Evolutionary conservation across 495 filamentous ascomycete genomes (phyloP).

Genomic region (Xylaria intraflava): DNA sequence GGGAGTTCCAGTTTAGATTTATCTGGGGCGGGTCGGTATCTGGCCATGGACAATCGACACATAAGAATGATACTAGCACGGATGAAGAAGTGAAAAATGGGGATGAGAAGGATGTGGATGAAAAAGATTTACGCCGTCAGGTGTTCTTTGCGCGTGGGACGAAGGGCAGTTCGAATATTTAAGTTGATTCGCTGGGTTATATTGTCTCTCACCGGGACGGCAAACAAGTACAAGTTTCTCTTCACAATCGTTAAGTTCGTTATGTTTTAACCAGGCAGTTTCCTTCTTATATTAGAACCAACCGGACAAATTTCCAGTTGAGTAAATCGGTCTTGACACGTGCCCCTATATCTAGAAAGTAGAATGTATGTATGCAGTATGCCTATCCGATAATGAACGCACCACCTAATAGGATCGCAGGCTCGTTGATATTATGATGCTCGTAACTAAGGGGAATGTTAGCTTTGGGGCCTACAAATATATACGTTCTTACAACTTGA

Average conservation of each 20-base stretch:
- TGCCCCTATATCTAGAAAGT: neutral
- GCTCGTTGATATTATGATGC: constrained; percentile 58
- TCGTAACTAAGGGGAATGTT: constrained; percentile 45
- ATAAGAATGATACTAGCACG: neutral
- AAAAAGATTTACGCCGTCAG: constrained; percentile 11
- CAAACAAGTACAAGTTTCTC: neutral
- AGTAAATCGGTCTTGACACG: neutral
- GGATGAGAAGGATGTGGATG: neutral
- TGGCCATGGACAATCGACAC: constrained; percentile 1
- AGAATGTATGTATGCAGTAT: neutral
- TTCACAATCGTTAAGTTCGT: too few species aligned
- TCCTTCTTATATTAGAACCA: too few species aligned
- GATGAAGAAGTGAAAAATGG: neutral
- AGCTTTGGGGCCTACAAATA: neutral
- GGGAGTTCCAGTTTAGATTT: constrained; percentile 36
- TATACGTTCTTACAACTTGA: too few species aligned
- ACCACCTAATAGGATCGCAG: constrained; percentile 62
- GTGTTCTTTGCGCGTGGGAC: constrained; percentile 29
- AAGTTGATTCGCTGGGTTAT: neutral
- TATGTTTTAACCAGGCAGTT: too few species aligned
- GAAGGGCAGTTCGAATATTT: constrained; percentile 10
- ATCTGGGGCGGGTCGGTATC: constrained; percentile 27
- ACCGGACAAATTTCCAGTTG: neutral
- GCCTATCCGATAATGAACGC: constrained; percentile 48
- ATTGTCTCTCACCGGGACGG: neutral